A percentile compares a stretch with the other conserved stretches of the same genome.
phyloP scores from a whole-genome alignment of 1,284 basidiomycete genomes.

The Rhodofomes roseus region DNA sequence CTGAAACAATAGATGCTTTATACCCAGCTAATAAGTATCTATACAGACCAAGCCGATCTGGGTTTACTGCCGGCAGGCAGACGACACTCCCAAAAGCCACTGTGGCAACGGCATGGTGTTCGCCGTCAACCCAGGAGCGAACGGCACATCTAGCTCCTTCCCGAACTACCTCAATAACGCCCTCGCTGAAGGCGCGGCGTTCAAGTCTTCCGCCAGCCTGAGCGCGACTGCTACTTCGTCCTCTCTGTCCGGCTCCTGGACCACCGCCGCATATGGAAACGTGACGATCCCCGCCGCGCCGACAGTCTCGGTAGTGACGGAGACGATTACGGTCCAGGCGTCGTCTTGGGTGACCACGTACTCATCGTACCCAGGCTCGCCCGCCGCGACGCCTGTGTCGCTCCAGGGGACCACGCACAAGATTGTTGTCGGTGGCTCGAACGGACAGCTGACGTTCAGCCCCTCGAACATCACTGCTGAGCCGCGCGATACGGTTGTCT shows the following conservation, averaged over 20 bases:
- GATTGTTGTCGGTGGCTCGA: slow-evolving; percentile 49
- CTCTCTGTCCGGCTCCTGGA: slow-evolving; percentile 16
- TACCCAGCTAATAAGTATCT: not conserved
- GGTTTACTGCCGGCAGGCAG: slow-evolving; percentile 40
- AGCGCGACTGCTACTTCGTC: slow-evolving; percentile 27
- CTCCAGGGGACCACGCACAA: slow-evolving; percentile 39
- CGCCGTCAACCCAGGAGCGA: slow-evolving; percentile 54
- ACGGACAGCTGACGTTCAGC: slow-evolving; percentile 44
- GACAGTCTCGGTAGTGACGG: slow-evolving; percentile 28
- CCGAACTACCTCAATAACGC: slow-evolving; percentile 52
- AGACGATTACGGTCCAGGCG: slow-evolving; percentile 36
- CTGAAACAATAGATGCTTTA: not conserved
- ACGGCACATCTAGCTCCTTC: slow-evolving; percentile 52
- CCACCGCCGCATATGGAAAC: slow-evolving; percentile 41
- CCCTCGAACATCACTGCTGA: slow-evolving; percentile 46
- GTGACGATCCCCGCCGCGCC: slow-evolving; percentile 47
- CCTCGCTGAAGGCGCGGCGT: slow-evolving; percentile 43
- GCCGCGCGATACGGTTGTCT: slow-evolving; percentile 48
- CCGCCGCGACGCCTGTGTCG: slow-evolving; percentile 45
- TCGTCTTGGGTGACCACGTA: slow-evolving; percentile 51
- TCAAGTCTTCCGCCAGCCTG: slow-evolving; percentile 38
- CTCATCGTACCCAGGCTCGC: slow-evolving; percentile 48
- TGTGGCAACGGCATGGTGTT: slow-evolving; percentile 66
- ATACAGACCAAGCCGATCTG: slow-evolving; percentile 36
- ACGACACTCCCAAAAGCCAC: slow-evolving; percentile 38